Percentiles rank a stretch among this genome's conserved stretches.
These are phyloP conservation scores for Hippophae gyantsensis DNA, from an alignment of 306 rosid genomes.

Conservation along the genomic window DNA sequence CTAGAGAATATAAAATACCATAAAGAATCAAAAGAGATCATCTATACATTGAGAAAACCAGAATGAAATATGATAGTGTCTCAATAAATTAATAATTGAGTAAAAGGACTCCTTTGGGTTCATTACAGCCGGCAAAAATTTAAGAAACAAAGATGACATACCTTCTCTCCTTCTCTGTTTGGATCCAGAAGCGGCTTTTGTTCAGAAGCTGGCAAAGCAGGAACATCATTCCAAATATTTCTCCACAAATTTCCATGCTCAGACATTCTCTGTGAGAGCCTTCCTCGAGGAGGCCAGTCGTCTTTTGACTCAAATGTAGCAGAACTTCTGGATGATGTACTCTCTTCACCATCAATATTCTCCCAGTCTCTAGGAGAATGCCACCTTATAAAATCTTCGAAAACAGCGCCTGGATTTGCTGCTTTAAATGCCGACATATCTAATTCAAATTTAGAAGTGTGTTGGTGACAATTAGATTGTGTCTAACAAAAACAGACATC, in stretches of 20 bases:
- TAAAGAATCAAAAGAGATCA: conserved; percentile 10
- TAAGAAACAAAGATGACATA: conserved; percentile 14
- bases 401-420: conserved; percentile 85
- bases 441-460: conserved; percentile 28
- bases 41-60: conserved; percentile 7
- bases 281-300: conserved; percentile 75
- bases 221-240: conserved; percentile 68
- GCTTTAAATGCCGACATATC: conserved; percentile 99
- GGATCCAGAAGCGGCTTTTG: conserved; percentile 93
- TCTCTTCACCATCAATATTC: conserved; percentile 28
- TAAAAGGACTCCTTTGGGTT: neutral
- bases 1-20: conserved; percentile 29
- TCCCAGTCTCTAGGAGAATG: conserved; percentile 99
- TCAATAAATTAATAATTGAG: conserved; percentile 11
- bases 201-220: conserved; percentile 70
- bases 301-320: conserved; percentile 29
- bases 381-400: conserved; percentile 97
- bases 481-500: neutral
- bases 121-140: neutral
- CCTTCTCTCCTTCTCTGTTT: conserved; percentile 95
- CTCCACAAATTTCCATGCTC: conserved; percentile 90
- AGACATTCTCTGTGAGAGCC: conserved; percentile 89
- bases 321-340: conserved; percentile 29
- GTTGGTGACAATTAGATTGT: conserved; percentile 20
- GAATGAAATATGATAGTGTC: neutral